These are phyloP conservation scores for Clavariopsis aquatica DNA, from an alignment of 495 filamentous ascomycete genomes.

Conservation along the genomic window DNA sequence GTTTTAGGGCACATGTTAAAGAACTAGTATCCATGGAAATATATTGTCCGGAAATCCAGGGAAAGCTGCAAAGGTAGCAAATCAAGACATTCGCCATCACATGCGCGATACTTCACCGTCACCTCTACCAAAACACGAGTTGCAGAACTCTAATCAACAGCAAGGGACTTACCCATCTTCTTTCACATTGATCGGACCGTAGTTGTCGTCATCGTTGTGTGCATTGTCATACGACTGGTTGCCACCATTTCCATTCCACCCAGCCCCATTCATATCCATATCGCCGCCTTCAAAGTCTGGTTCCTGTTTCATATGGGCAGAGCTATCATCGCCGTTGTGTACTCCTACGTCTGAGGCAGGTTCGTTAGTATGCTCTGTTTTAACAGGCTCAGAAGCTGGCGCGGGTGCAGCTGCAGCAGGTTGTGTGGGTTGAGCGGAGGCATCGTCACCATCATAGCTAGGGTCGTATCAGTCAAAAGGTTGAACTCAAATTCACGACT, in stretches of 20 bases:
- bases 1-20: neutral
- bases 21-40: neutral
- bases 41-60: neutral
- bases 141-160: neutral
- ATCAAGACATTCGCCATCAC: neutral
- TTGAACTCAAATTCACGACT: neutral
- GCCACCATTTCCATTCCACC: slow-evolving; percentile 42
- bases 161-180: slow-evolving; percentile 92
- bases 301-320: slow-evolving; percentile 2
- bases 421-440: slow-evolving; percentile 39
- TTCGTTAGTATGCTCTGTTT: neutral
- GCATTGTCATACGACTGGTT: slow-evolving; percentile 37
- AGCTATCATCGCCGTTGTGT: neutral
- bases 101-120: neutral
- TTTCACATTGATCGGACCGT: slow-evolving; percentile 68
- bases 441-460: slow-evolving; percentile 88
- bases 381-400: slow-evolving; percentile 18
- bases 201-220: slow-evolving; percentile 45
- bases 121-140: neutral
- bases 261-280: slow-evolving; percentile 49
- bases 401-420: slow-evolving; percentile 8
- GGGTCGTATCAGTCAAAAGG: neutral
- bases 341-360: neutral
- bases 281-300: slow-evolving; percentile 16
- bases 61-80: neutral